Evolutionary conservation across 345 rosid species (phyloP).

Genomic region (Populus ilicifolia): DNA sequence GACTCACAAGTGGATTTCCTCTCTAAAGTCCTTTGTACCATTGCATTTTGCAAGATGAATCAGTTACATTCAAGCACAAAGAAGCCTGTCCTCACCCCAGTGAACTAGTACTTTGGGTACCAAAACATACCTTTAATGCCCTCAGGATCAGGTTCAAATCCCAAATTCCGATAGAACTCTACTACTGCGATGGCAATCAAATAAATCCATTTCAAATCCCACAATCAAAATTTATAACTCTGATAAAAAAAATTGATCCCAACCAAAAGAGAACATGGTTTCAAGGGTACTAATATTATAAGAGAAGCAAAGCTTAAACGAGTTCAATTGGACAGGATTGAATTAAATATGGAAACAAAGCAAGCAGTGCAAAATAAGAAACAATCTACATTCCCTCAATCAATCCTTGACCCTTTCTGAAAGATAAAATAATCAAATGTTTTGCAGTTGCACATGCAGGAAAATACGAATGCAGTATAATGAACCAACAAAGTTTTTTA

Average conservation of each 20-base stretch:
- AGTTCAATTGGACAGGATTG: too few relatives aligned
- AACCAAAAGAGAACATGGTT: background rate
- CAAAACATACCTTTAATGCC: slow-evolving; percentile 99
- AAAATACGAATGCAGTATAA: background rate
- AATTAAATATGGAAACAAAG: too few relatives aligned
- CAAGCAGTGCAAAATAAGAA: too few relatives aligned
- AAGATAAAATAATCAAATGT: background rate
- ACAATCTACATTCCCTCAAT: too few relatives aligned
- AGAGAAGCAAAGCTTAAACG: too few relatives aligned
- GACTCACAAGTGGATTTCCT: background rate
- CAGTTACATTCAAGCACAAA: background rate
- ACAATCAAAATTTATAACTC: background rate
- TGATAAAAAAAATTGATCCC: background rate
- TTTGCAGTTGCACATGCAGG: background rate
- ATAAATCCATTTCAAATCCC: background rate
- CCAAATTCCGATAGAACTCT: slow-evolving; percentile 87
- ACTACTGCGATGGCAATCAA: slow-evolving; percentile 55
- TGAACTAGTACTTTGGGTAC: slow-evolving; percentile 61
- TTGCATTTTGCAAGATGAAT: slow-evolving; percentile 12
- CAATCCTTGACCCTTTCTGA: background rate
- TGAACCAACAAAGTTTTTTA: background rate
- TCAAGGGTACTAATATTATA: background rate
- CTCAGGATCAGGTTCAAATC: slow-evolving; percentile 94
- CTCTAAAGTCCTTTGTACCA: slow-evolving; percentile 2
- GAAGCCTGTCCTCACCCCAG: background rate